Base-by-base conservation (phyloP, 768 basidiomycete species). In the Rhizopogon vesiculosus region DNA sequence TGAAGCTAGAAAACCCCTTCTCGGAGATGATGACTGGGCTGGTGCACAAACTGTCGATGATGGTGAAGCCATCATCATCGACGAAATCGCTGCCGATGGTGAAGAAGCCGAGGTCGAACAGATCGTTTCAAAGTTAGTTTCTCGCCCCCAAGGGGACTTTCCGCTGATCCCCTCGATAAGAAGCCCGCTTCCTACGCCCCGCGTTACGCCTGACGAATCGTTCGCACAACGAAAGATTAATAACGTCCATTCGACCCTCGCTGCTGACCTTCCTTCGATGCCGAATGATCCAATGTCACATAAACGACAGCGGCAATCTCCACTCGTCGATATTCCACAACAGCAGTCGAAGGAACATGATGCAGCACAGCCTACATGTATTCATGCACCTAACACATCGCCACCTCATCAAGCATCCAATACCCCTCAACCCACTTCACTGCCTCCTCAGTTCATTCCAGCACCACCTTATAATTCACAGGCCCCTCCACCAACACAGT, bases 161-260 rank as follows among this genome's bases (percentile, higher is more conserved):
- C 53, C 28, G 52, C 51, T 66, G 58, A 69, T 61, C 13, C 42
- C 22, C 25, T 51, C 60, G 46, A 63, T 66, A 79, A 84, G 79
- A 80, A 82, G 80, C 62, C 76, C 79, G 53, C 65, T 86, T 52
- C 84, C 85, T 33, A 86, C 85, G 3, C 85, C 85, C 16, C 75
- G 85, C 28, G 73, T 76, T 15, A 85, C 83, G 13, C 84, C 84
- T 15, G 70, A 75, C 12, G 74, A 74, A 40, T 56, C 61, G 18
- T 35, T 58, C 3, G 52, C 61, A n/a, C 65, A 60, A 18, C 54
- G 43, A 44, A 49, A 44, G n/a, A 46, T 48, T 25, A 53, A 45
- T 22, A 49, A 55, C 48, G 35, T 40, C 29, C 28, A 53, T 28
- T 51, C 51, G 54, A 45, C 35, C 5, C 52, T 29, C 49, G 39